Conservation (phyloP, 257 asterid species). For the Gentiana dahurica region DNA sequence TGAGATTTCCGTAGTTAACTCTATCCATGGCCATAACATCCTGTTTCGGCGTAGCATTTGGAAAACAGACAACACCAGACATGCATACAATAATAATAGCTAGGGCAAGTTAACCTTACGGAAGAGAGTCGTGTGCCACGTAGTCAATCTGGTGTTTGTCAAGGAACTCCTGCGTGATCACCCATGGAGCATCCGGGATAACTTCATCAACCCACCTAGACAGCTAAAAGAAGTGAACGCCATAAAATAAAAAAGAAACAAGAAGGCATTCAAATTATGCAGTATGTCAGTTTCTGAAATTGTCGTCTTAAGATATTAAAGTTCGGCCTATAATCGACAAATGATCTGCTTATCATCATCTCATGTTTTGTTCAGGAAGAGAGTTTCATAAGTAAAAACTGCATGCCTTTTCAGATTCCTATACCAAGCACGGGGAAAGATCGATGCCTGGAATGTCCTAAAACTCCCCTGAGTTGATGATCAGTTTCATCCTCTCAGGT, state of each 20-base stretch:
- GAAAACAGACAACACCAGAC: background rate
- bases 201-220: constrained; percentile 99
- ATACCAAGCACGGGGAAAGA: too few relatives aligned
- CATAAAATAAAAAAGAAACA: background rate
- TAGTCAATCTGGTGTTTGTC: constrained; percentile 77
- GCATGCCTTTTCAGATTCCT: too few relatives aligned
- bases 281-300: too few relatives aligned
- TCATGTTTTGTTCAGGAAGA: too few relatives aligned
- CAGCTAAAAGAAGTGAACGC: constrained; percentile 7
- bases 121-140: constrained; percentile 96
- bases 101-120: constrained; percentile 46
- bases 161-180: constrained; percentile 75
- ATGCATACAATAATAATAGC: background rate
- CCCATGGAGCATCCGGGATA: constrained; percentile 98
- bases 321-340: too few relatives aligned
- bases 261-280: background rate
- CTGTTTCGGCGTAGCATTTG: background rate
- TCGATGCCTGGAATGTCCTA: too few relatives aligned
- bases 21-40: background rate
- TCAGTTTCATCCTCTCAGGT: too few relatives aligned
- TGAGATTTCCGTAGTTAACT: background rate
- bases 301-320: too few relatives aligned
- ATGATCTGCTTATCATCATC: too few relatives aligned
- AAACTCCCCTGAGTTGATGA: too few relatives aligned
- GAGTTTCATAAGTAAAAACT: too few relatives aligned